Evolutionary conservation across 2,329 filamentous ascomycete species (phyloP).

Genomic region (Epichloe sp.): DNA sequence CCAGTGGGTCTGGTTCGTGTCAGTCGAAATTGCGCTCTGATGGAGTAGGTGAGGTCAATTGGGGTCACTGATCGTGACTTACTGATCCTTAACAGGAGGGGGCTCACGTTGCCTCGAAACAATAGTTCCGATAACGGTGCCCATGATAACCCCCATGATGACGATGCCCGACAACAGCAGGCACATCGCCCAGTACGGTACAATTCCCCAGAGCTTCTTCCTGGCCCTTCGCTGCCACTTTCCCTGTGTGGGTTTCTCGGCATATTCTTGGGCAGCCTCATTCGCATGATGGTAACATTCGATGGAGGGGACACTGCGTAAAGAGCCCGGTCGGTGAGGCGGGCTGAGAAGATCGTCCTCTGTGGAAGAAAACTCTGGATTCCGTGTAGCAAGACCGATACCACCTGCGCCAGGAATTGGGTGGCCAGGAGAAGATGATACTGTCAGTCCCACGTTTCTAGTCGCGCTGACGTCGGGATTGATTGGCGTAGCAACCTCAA

Average conservation of each 20-base stretch:
- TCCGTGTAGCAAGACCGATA: conserved; percentile 44
- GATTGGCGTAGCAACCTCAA: conserved; percentile 9
- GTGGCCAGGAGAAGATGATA: not conserved
- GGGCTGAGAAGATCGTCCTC: conserved; percentile 38
- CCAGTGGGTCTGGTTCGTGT: conserved; percentile 9
- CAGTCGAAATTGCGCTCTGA: not conserved
- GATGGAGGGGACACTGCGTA: conserved; percentile 31
- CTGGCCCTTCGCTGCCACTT: conserved; percentile 43
- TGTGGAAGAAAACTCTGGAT: conserved; percentile 48
- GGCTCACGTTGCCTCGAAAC: conserved; percentile 7
- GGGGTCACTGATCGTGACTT: conserved; percentile 4
- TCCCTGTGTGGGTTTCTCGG: conserved; percentile 33
- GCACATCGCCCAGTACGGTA: conserved; percentile 49
- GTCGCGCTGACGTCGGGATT: not conserved
- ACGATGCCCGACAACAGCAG: conserved; percentile 34
- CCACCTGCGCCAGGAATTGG: conserved; percentile 45
- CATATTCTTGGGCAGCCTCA: conserved; percentile 28
- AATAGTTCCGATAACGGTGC: conserved; percentile 30
- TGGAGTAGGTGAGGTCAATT: too few species aligned
- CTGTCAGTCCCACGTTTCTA: not conserved
- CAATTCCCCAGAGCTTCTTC: conserved; percentile 42
- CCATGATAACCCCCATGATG: conserved; percentile 43
- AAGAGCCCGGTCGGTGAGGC: conserved; percentile 28
- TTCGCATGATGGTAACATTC: conserved; percentile 42
- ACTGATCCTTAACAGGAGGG: conserved; percentile 12